Percentiles rank a stretch among this genome's conserved stretches.
Evolutionary conservation across 345 rosid species (phyloP).

Genomic region (Arabis alpina): DNA sequence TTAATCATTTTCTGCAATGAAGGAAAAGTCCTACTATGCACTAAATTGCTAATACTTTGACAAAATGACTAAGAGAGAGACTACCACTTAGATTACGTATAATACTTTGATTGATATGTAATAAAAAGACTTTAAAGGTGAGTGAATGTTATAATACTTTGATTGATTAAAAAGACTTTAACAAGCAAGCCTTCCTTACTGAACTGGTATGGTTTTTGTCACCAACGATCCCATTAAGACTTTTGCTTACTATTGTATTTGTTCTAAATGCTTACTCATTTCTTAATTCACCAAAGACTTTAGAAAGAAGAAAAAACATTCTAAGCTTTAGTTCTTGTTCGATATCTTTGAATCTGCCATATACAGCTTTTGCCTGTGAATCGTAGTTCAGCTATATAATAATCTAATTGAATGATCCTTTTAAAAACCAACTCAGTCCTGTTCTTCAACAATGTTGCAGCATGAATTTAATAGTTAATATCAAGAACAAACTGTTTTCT

Average conservation of each 20-base stretch:
- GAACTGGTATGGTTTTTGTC: slow-evolving; percentile 71
- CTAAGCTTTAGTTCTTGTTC: background rate
- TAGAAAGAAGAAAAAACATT: background rate
- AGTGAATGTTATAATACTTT: too few relatives aligned
- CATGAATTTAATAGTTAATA: background rate
- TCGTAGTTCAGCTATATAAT: slow-evolving; percentile 5
- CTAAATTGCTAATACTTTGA: too few relatives aligned
- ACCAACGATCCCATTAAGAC: slow-evolving; percentile 27
- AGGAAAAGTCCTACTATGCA: too few relatives aligned
- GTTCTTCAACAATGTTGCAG: background rate
- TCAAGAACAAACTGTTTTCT: background rate
- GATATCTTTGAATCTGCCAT: background rate
- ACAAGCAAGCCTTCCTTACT: slow-evolving; percentile 95
- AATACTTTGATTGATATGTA: too few relatives aligned
- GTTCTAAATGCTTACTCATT: background rate
- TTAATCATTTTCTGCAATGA: too few relatives aligned
- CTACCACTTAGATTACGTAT: too few relatives aligned
- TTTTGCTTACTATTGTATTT: slow-evolving; percentile 5
- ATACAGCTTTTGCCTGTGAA: background rate
- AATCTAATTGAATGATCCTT: slow-evolving; percentile 9
- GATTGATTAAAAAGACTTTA: too few relatives aligned
- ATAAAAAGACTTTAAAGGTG: too few relatives aligned
- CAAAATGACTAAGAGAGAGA: too few relatives aligned
- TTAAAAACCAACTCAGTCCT: slow-evolving; percentile 7
- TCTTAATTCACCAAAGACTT: background rate